Conservation (phyloP, 140 eudicot genomes). For the Stevia rebaudiana region DNA sequence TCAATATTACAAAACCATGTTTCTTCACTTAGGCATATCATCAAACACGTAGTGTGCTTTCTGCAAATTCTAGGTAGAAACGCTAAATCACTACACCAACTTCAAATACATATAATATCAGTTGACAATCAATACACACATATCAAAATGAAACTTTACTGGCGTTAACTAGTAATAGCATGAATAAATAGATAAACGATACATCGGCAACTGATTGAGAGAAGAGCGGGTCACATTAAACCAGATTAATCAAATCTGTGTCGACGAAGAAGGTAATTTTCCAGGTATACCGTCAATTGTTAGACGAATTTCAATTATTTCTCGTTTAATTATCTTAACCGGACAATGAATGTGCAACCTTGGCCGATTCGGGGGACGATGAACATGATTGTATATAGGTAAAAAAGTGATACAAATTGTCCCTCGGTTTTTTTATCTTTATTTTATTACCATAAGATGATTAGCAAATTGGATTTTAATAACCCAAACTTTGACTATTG, state of each 20-base stretch:
- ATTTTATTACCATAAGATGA: no score
- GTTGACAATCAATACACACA: not conserved
- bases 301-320: not conserved
- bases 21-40: conserved; percentile 18
- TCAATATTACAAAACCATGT: not conserved
- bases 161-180: not conserved
- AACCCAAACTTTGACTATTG: no score
- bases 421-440: conserved; percentile 2
- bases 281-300: not conserved
- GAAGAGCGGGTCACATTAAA: conserved; percentile 19
- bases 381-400: conserved; percentile 12
- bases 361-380: conserved; percentile 12
- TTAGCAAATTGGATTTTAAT: no score
- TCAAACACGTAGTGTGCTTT: conserved; percentile 16
- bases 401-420: not conserved
- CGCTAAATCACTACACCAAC: not conserved
- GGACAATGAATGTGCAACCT: no score
- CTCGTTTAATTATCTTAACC: not conserved
- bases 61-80: not conserved
- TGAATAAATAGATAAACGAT: not conserved
- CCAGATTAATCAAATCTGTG: not conserved
- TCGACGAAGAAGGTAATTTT: not conserved
- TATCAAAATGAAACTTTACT: not conserved
- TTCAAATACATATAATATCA: not conserved
- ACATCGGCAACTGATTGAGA: not conserved